Conservation (phyloP, 2,329 filamentous ascomycete genomes). For the Cladosporium oxysporum region DNA sequence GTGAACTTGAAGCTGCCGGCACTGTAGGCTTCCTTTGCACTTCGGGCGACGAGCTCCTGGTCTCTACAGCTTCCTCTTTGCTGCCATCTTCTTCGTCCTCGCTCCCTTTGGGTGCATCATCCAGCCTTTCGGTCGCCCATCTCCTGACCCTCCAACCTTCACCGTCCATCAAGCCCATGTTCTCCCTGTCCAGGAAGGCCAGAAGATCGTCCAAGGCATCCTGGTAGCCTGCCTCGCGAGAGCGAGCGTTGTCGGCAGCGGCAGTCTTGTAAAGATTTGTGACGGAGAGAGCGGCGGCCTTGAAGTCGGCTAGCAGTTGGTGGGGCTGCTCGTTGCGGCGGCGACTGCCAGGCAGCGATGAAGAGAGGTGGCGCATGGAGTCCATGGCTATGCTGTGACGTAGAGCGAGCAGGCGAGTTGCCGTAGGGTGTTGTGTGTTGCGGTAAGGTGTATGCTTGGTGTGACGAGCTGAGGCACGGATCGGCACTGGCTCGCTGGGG, state of each 20-base stretch:
- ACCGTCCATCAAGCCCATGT: constrained; percentile 75
- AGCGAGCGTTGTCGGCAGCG: constrained; percentile 71
- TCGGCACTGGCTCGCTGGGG: constrained; percentile 4
- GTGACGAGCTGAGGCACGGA: constrained; percentile 10
- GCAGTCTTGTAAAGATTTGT: constrained; percentile 96
- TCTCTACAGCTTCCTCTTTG: constrained; percentile 52
- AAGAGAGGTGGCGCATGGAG: constrained; percentile 65
- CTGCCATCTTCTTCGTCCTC: constrained; percentile 67
- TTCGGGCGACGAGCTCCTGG: constrained; percentile 43
- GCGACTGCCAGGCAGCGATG: constrained; percentile 57
- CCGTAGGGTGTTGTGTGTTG: constrained; percentile 8
- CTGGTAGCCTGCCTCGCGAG: constrained; percentile 82
- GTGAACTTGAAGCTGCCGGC: constrained; percentile 26
- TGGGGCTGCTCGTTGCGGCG: constrained; percentile 35
- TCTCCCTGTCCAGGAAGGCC: constrained; percentile 79
- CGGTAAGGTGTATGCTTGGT: constrained; percentile 5
- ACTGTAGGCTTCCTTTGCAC: constrained; percentile 29
- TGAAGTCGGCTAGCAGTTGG: constrained; percentile 81
- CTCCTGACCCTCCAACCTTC: constrained; percentile 69
- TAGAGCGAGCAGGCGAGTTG: background rate
- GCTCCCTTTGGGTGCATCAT: constrained; percentile 59
- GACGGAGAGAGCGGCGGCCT: constrained; percentile 86
- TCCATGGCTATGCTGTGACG: constrained; percentile 52
- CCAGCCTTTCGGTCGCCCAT: constrained; percentile 69
- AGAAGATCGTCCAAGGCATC: constrained; percentile 90